Conservation (phyloP, 2,329 filamentous ascomycete species). For the Coniochaeta ligniaria region DNA sequence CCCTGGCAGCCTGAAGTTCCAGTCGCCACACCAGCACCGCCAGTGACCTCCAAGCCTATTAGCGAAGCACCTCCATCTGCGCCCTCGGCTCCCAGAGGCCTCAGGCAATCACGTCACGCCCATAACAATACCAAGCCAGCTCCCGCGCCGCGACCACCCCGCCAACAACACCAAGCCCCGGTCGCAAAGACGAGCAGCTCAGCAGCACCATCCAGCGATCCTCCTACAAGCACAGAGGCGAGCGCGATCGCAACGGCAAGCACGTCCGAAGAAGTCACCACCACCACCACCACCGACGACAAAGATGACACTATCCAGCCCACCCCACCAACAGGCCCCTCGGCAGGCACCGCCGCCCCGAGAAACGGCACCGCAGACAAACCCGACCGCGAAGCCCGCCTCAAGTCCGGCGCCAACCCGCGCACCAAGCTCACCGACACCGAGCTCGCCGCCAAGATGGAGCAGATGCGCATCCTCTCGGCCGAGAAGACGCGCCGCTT, state of each 20-base stretch:
- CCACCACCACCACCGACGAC: background rate
- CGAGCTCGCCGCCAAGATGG: conserved; percentile 53
- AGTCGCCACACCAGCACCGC: conserved; percentile 7
- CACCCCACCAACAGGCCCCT: conserved; percentile 10
- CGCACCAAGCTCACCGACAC: conserved; percentile 53
- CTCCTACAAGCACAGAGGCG: conserved; percentile 6
- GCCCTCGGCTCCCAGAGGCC: conserved; percentile 12
- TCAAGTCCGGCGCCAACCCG: conserved; percentile 50
- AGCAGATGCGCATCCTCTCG: conserved; percentile 50
- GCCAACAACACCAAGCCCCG: background rate
- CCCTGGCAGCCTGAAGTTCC: conserved; percentile 3
- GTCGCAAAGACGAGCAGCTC: background rate
- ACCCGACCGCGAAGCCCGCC: conserved; percentile 30
- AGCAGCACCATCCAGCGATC: conserved; percentile 1
- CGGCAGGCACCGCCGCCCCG: conserved; percentile 13
- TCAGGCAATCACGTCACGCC: conserved; percentile 25
- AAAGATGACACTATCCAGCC: conserved; percentile 9
- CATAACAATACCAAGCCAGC: conserved; percentile 10
- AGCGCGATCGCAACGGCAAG: conserved; percentile 7
- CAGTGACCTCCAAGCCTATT: conserved; percentile 2
- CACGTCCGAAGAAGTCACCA: background rate
- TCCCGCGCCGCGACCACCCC: conserved; percentile 15
- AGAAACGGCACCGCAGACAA: conserved; percentile 20
- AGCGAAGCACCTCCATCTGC: conserved; percentile 3
- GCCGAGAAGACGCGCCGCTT: conserved; percentile 53